Base-by-base conservation (phyloP, 83 land plant genomes). In the Diphasiastrum complanatum region DNA sequence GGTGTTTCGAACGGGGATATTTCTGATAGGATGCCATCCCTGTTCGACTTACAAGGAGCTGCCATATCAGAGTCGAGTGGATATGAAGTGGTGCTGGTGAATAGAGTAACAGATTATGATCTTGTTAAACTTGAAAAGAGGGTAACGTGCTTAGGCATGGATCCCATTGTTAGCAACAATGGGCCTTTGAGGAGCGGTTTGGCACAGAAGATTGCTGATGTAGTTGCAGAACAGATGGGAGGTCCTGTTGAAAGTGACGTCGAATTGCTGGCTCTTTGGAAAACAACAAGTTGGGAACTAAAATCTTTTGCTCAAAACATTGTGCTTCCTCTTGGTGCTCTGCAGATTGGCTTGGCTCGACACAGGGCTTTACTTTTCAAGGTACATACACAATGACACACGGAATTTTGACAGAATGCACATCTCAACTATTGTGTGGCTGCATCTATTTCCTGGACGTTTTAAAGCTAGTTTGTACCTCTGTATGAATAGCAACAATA, bases 331-430 rank as follows among this genome's bases (percentile, higher is more conserved):
- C 59, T 55, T 26, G 59, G 59, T 5, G 20, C 20, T 0, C 34
- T 55, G 11, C 59, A 32, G 11, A 55, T 55, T 55, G 59, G 59
- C 10, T 30, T 55, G 59, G 59, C 59, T 55, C 34, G 59, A 12
- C 59, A 55, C 31, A 31, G 59, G 31, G 59, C 59, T 26, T 19
- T 55, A 30, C 59, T 55, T 20, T 55, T 55, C 59, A 55, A 55
- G 59, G 59, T 55, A 26, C n/a, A 5, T 55, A 11, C n/a, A n/a
- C n/a, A n/a, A n/a, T n/a, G n/a, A n/a, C n/a, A n/a, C n/a, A n/a
- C n/a, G n/a, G n/a, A n/a, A n/a, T n/a, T n/a, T n/a, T n/a, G n/a
- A n/a, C n/a, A n/a, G n/a, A n/a, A n/a, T n/a, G n/a, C n/a, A n/a
- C n/a, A n/a, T n/a, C n/a, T n/a, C n/a, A n/a, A n/a, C n/a, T n/a